Evolutionary conservation across 1,284 basidiomycete genomes (phyloP).

Genomic region (Xerocomus amazonicus): DNA sequence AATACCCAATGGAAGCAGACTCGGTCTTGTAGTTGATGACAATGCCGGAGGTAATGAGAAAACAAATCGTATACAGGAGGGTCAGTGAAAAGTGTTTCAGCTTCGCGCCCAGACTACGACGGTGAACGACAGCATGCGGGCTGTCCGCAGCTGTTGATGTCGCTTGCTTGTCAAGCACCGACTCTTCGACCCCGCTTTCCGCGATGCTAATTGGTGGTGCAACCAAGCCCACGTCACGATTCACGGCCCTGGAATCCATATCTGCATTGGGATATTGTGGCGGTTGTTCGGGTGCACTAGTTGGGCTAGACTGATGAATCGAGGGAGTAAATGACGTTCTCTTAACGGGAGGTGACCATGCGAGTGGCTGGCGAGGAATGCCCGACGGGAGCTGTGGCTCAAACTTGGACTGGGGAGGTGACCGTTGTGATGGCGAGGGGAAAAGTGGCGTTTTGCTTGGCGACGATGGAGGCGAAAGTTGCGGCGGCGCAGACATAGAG

Average conservation of each 20-base stretch:
- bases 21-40: slow-evolving; percentile 58
- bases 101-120: slow-evolving; percentile 11
- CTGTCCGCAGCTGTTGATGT: slow-evolving; percentile 37
- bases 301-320: slow-evolving; percentile 12
- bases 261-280: slow-evolving; percentile 8
- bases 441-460: slow-evolving; percentile 28
- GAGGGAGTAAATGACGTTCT: slow-evolving; percentile 15
- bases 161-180: slow-evolving; percentile 16
- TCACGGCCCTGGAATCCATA: slow-evolving; percentile 13
- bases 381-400: slow-evolving; percentile 51
- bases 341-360: slow-evolving; percentile 16
- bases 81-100: slow-evolving; percentile 32
- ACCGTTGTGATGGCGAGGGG: slow-evolving; percentile 13
- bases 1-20: slow-evolving; percentile 78
- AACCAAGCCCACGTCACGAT: slow-evolving; percentile 19
- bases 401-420: slow-evolving; percentile 50
- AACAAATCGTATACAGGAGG: slow-evolving; percentile 38
- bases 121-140: slow-evolving; percentile 31
- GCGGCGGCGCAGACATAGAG: slow-evolving; percentile 70
- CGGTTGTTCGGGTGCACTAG: slow-evolving; percentile 7
- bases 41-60: slow-evolving; percentile 40
- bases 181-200: slow-evolving; percentile 12
- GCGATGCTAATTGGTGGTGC: slow-evolving; percentile 17
- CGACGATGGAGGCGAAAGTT: slow-evolving; percentile 44
- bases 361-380: slow-evolving; percentile 24